Evolutionary conservation across 2,329 filamentous ascomycete genomes (phyloP), one percentile per base, ranked within the genome.

Genomic region (Clarireedia hainanense): DNA sequence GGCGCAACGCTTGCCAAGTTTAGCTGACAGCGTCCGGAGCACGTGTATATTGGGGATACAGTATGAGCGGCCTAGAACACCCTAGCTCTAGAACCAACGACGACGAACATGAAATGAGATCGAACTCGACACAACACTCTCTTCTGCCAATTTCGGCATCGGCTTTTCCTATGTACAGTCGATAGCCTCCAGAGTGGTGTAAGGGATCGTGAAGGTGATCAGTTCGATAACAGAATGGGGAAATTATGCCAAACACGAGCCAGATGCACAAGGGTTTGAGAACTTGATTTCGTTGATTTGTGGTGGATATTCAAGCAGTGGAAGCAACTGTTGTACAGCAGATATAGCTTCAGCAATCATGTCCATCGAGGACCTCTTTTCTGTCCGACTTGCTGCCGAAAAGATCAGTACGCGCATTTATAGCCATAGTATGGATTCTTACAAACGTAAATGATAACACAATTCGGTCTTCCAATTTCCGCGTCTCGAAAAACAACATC

Each of bases 1-100:
- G 20, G 20, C 20, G 20, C 20, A 20, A 20, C 20, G 20, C 20
- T 20, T 2, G 20, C 20, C 20, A 20, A 20, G 20, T 20, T 20
- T 20, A 20, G 17, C 17, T 20, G 17, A 20, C 20, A 20, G 20
- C 2, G 20, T 20, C 20, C 20, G 20, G 20, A 20, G 20, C 20
- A 20, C 20, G 20, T 20, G 20, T 20, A 2, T 20, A 20, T 20
- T 20, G 20, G 20, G 20, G 20, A 20, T 20, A 20, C 20, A 30
- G 9, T 30, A 9, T 30, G 27, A 7, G 27, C 27, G 27, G 27
- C 9, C 27, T 30, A 9, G 27, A 30, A 30, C 27, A 30, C 27
- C 9, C 27, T 30, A 30, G 9, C 27, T 30, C 27, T 6, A 74
- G 74, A 10, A 76, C 65, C 56, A 40, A 40, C 6, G 15, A 14